Evolutionary conservation across 768 basidiomycete genomes (phyloP), one percentile per base, ranked within the genome.

Genomic region (Tricholoma matsutake): DNA sequence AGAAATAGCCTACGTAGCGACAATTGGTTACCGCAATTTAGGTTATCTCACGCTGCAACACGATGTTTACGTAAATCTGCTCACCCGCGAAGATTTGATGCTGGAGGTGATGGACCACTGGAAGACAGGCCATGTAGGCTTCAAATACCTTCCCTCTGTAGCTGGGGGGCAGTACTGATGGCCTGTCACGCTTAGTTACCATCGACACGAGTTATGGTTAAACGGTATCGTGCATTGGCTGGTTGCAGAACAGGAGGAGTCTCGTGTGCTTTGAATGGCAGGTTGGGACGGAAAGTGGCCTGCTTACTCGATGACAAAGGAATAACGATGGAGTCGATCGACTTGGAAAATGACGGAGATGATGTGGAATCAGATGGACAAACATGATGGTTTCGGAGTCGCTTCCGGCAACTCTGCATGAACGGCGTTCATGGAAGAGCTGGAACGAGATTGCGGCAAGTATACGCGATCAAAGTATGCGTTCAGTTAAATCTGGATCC

Each of bases 291-390:
- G 68, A 78, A 89, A 67, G 86, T 92, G 56, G 89, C 85, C 6
- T 91, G 91, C 71, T 82, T 92, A 59, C 72, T 92, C 70, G 89
- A 89, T 71, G 75, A 73, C 60, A 78, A 78, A 57, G 91, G 89
- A 64, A 79, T 76, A 63, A 76, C 74, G 60, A 69, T 93, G 80
- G 89, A 93, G 76, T 80, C 87, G 49, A 77, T 92, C 67, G 91
- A 93, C 79, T 78, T 93, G 75, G 91, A 91, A 77, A 87, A 81
- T 58, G 86, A 86, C 63, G 84, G 74, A 64, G 86, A 84, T 68
- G 80, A 81, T 65, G 70, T 70, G 70, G 83, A 81, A 70, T 64
- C 63, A 54, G 65, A 63, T 31, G 31, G 51, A 53, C 29, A 31
- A 32, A 53, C 29, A 54, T 62, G 58, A 54, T 57, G 56, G 37